Evolutionary conservation across 2,329 filamentous ascomycete genomes (phyloP), one percentile per base, ranked within the genome.

Genomic region (Didymella segeticola): DNA sequence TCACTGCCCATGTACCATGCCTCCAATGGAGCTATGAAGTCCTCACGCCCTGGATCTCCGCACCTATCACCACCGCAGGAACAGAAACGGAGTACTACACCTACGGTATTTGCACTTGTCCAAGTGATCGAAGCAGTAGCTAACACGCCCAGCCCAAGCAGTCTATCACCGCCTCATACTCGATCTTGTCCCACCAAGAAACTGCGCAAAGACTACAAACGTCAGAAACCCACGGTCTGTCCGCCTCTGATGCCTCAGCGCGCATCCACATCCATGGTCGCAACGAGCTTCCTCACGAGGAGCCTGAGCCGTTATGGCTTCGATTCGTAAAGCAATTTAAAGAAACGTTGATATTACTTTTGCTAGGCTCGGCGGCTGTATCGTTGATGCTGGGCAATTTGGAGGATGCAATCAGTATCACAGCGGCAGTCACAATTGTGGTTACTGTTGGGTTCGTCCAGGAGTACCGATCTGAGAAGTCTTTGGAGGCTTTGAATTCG

Each of bases 391-490:
- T 99, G 75, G 92, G 93, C 45, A 99, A 99, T 70, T 87, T 88
- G 70, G 93, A 98, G 67, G 96, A 99, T 78, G 93, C 93, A 5
- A 79, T 99, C 66, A 98, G 93, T 75, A 99, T 99, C 69, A 90
- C 93, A 0, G 87, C 96, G 26, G 95, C 95, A 2, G 95, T 99
- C 19, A 96, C 93, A 22, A 99, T 99, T 64, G 95, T 99, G 5
- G 93, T 99, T 20, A 89, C 89, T 0, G 95, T 99, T 34, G 95
- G 93, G 2, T 99, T 99, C 66, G 86, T 98, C 46, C 95, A 99
- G 73, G 95, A 99, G 77, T 99, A 99, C 74, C 84, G 95, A 54
- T 98, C 95, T 7, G 95, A 99, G 73, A 96, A 99, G 76, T 98
- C 93, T 2, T 86, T 99, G 62, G 95, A 99, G 75, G 95, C 95